Base-by-base conservation (phyloP, 108 stramenopile genomes). In the Skeletonema costatum region DNA sequence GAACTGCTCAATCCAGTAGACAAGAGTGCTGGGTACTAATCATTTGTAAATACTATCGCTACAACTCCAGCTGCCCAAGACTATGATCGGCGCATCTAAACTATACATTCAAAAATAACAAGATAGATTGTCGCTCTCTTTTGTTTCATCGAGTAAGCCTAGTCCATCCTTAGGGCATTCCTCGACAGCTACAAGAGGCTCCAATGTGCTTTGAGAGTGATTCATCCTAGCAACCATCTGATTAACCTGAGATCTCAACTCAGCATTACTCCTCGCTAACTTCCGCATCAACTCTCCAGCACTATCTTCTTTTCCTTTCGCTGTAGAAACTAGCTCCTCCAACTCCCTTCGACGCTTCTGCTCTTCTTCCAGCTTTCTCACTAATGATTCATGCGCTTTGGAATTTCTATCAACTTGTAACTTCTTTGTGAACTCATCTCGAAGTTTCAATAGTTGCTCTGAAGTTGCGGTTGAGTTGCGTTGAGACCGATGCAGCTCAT, bases 11-110 rank as follows among this genome's bases (percentile, higher is more conserved):
- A 86, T 74, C 81, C 78, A 12, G 81, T 82, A 5, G 60, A 86
- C 41, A 81, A 81, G 53, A 50, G 64, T 13, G 81, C 72, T 56
- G 85, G 85, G 17, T 86, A 86, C 19, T 86, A 73, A n/a, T 17
- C 11, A 50, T 19, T 17, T 53, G 51, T 53, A 53, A 53, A 44
- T 44, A 44, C 42, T 1, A 16, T 2, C n/a, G n/a, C n/a, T n/a
- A n/a, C n/a, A 6, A 8, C 3, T 16, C 14, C 42, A 44, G 6
- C 13, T 44, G 14, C 6, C 4, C 38, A 39, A 39, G 6, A 39
- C 38, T 9, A 0, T 25, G 25, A 25, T 25, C 25, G 25, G 25
- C 25, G 25, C 25, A 25, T 25, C 25, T 39, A 39, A 8, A 1
- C 38, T 7, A 39, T 39, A 44, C 25, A 44, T n/a, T 56, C 53